These are phyloP conservation scores for Blastobotrys illinoisensis DNA, from an alignment of 1,139 yeast species.

Conservation along the genomic window DNA sequence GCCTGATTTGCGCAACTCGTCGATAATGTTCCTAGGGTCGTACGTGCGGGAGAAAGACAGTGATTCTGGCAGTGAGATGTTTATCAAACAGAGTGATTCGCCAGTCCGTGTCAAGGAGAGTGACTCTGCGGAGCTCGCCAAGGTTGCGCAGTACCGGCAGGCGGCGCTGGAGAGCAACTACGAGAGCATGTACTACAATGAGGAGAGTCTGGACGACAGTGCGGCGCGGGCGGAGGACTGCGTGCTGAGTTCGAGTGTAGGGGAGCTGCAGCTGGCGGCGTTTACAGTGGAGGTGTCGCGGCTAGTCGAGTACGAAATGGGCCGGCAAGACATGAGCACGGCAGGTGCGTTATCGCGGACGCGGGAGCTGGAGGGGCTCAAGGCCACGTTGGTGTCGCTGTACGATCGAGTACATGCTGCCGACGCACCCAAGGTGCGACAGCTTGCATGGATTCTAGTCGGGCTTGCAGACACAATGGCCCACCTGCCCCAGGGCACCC, in stretches of 20 bases:
- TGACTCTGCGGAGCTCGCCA: neutral
- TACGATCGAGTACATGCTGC: constrained; percentile 16
- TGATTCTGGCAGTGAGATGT: constrained; percentile 5
- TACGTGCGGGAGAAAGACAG: constrained; percentile 17
- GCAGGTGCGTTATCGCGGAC: constrained; percentile 17
- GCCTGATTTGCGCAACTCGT: constrained; percentile 26
- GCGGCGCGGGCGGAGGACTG: neutral
- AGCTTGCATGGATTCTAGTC: constrained; percentile 7
- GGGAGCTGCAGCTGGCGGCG: constrained; percentile 30
- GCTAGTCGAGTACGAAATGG: constrained; percentile 11
- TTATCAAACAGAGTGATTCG: constrained; percentile 3
- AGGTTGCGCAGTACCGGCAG: neutral
- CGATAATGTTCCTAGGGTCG: constrained; percentile 30
- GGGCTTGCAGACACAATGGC: constrained; percentile 4
- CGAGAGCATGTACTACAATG: neutral
- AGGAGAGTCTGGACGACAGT: neutral
- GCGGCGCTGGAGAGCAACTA: neutral
- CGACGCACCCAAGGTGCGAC: constrained; percentile 2
- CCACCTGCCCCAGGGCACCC: neutral
- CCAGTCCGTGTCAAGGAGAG: constrained; percentile 2
- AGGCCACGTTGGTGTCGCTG: constrained; percentile 17
- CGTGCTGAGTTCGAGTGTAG: constrained; percentile 10
- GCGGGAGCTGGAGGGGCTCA: constrained; percentile 17
- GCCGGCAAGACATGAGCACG: constrained; percentile 1
- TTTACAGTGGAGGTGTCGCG: constrained; percentile 25